Base-by-base conservation (phyloP, 1,284 basidiomycete genomes). In the Acaromyces ingoldii region DNA sequence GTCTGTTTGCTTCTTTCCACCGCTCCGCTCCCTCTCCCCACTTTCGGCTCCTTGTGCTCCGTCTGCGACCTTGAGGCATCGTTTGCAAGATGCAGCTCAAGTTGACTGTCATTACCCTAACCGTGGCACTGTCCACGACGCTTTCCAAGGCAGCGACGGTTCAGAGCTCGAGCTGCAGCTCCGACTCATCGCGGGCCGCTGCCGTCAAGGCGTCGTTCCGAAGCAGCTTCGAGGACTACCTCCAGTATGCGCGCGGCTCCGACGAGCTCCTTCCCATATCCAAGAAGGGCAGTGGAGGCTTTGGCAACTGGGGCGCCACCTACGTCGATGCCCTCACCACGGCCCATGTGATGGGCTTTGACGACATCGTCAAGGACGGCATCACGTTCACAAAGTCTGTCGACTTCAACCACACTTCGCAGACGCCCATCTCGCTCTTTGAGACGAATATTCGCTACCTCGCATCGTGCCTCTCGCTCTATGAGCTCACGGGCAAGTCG, bases 381-480 rank as follows among this genome's bases (percentile, higher is more conserved):
- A 52, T 63, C 10, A 48, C 50, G 13, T 61, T 46, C 17, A 33
- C 58, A 1, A 57, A 60, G 24, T n/a, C 25, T 15, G 60, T 69
- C 43, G 58, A 71, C 36, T 71, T 65, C 26, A 56, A 39, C 34
- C 56, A 57, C 38, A 70, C 68, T 6, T 37, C 39, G 4, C 45
- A 45, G 15, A 25, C 25, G 10, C 30, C 28, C 9, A 63, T 71
- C 46, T 63, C 61, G 38, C 37, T 71, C 6, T 71, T 71, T 29
- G 68, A 71, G 49, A 71, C 68, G 31, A 71, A 61, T 48, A 72
- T 72, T 43, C 55, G 70, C 0, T 67, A 70, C 29, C 53, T 72
- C 15, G 70, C 58, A n/a, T 68, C 68, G 10, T 38, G 70, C 3
- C 52, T 72, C 30, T 58, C 54, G 3, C 61, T 68, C 1, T 72